These are phyloP conservation scores for Fusarium proliferatum DNA, from an alignment of 2,329 filamentous ascomycete genomes.

Conservation along the genomic window DNA sequence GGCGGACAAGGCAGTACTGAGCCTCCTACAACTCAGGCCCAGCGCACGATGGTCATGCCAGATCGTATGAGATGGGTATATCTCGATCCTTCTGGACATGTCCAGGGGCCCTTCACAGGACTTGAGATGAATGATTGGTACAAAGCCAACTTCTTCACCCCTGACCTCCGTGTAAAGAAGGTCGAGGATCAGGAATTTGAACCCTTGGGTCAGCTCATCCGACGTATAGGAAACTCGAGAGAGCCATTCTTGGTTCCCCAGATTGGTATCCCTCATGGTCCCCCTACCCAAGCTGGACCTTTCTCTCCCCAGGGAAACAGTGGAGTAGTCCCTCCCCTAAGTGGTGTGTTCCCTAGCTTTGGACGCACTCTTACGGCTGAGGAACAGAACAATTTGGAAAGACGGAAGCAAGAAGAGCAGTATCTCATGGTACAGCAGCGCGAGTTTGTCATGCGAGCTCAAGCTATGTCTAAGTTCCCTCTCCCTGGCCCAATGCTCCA, in stretches of 20 bases:
- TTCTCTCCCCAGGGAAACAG: conserved; percentile 64
- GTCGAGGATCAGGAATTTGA: conserved; percentile 94
- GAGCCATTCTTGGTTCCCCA: conserved; percentile 98
- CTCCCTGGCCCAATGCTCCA: conserved; percentile 71
- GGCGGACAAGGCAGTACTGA: conserved; percentile 53
- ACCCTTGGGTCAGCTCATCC: conserved; percentile 91
- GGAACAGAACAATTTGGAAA: conserved; percentile 96
- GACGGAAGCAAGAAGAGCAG: conserved; percentile 97
- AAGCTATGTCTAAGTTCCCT: conserved; percentile 79
- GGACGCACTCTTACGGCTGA: conserved; percentile 96
- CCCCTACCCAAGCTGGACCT: conserved; percentile 65
- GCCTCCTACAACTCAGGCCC: conserved; percentile 74
- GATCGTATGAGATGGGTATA: conserved; percentile 99
- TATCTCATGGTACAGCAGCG: conserved; percentile 96
- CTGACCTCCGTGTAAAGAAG: conserved; percentile 94
- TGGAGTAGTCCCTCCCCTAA: conserved; percentile 86
- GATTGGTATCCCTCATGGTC: conserved; percentile 92
- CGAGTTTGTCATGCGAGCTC: conserved; percentile 89
- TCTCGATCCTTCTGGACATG: conserved; percentile 89
- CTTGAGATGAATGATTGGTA: conserved; percentile 99
- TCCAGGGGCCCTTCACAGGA: conserved; percentile 94
- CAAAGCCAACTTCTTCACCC: conserved; percentile 96
- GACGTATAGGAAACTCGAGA: conserved; percentile 94
- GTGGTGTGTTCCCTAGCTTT: conserved; percentile 94
- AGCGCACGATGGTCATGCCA: conserved; percentile 94